A percentile compares a stretch with the other conserved stretches of the same genome.
Evolutionary conservation across 2,329 filamentous ascomycete genomes (phyloP).

Genomic region (Leptographium procerum): DNA sequence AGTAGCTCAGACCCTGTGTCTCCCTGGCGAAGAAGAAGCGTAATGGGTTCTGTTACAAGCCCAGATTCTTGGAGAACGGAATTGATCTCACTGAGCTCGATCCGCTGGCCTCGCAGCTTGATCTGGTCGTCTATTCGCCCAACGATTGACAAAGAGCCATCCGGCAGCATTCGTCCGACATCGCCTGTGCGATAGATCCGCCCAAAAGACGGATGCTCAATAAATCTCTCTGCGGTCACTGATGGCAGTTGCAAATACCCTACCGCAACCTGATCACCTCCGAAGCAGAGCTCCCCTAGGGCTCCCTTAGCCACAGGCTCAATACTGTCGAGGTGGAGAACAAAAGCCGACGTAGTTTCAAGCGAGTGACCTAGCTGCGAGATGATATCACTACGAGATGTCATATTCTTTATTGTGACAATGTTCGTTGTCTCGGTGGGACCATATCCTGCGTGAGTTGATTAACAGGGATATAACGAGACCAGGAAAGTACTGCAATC

Average conservation of each 20-base stretch:
- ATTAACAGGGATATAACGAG: neutral
- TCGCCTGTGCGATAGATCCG: slow-evolving; percentile 76
- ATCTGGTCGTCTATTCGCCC: slow-evolving; percentile 70
- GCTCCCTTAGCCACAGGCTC: slow-evolving; percentile 55
- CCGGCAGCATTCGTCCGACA: slow-evolving; percentile 64
- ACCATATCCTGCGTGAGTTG: slow-evolving; percentile 44
- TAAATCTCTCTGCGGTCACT: slow-evolving; percentile 54
- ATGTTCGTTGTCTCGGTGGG: slow-evolving; percentile 84
- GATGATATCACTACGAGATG: slow-evolving; percentile 40
- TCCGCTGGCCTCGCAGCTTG: slow-evolving; percentile 68
- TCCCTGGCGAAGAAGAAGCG: slow-evolving; percentile 41
- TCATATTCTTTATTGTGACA: slow-evolving; percentile 61
- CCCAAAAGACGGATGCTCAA: slow-evolving; percentile 57
- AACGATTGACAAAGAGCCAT: slow-evolving; percentile 62
- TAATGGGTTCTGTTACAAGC: slow-evolving; percentile 49
- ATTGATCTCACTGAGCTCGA: slow-evolving; percentile 70
- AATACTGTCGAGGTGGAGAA: slow-evolving; percentile 37
- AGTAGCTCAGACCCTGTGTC: slow-evolving; percentile 38
- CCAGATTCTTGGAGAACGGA: slow-evolving; percentile 42
- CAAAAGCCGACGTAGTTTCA: slow-evolving; percentile 63
- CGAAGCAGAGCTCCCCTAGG: slow-evolving; percentile 77
- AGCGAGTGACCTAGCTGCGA: slow-evolving; percentile 69
- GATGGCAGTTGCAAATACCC: slow-evolving; percentile 60
- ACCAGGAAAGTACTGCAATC: neutral
- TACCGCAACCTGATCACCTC: slow-evolving; percentile 66